Evolutionary conservation across 805 yeast species (phyloP), one percentile per base, ranked within the genome.

Genomic region (Pichia paraexigua): DNA sequence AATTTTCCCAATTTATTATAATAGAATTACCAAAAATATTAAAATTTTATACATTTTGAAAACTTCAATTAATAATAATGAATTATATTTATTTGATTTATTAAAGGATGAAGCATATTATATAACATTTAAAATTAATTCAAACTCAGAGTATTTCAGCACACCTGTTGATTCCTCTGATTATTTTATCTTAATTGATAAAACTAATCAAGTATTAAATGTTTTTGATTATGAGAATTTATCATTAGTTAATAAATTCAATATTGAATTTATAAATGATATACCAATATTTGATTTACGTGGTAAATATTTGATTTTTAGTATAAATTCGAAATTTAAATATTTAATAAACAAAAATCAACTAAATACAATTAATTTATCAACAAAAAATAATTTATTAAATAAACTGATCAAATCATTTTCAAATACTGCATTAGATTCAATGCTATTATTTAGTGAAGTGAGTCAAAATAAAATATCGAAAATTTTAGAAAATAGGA

Each of bases 341-440:
- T 24, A 30, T 12, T 15, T 12, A 13, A n/a, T 48, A 11, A 58
- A 63, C 20, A 59, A 58, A 27, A 52, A 39, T 24, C 46, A 57
- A 46, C 69, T 70, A 52, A 74, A 82, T 0, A 75, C 79, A 0
- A 71, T 78, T 21, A 70, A 69, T 53, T 60, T 79, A 39, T 76
- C 80, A 3, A 71, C 70, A 15, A 69, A 72, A 3, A 73, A 74
- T 4, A 78, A 79, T 1, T 63, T 79, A 40, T 65, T 77, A 37
- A 72, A 73, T 45, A 71, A 78, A 47, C 72, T 82, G 1, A 60
- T 80, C 49, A 72, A 76, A 12, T 68, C 72, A 17, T 57, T 82
- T 15, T 77, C 84, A 2, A 71, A 72, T 50, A 69, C 76, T 2
- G 81, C 86, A 0, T 62, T 80, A 18, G 86, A 65, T 52, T 61